Evolutionary conservation across 441 rosid species (phyloP), one percentile per base, ranked within the genome.

Genomic region (Biscutella laevigata): DNA sequence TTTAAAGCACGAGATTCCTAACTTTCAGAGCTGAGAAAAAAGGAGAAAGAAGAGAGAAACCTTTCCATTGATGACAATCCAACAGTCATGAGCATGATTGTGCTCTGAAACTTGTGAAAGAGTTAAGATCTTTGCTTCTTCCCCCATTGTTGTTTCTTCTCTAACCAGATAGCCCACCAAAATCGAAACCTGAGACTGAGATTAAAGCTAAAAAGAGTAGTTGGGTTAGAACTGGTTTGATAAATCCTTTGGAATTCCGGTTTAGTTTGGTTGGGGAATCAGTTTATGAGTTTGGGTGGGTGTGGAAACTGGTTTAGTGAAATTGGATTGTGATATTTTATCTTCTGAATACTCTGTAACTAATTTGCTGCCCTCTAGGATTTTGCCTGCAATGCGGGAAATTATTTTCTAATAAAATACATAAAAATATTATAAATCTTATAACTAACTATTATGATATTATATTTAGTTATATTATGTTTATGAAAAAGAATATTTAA

Each of bases 21-120:
- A 17, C n/a, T 13, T 42, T 16, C 1, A 33, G 30, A 48, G 13
- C 3, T 33, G 33, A 58, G 53, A n/a, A 41, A 28, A n/a, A 57
- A 44, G n/a, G 38, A 59, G 28, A 45, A 44, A 37, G 19, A 53
- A 63, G 22, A 8, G 27, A 33, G 26, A 4, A 27, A 83, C 89
- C 89, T 86, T 83, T 74, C 81, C 89, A 61, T 57, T 61, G 69
- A 86, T 74, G 73, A 74, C 35, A 49, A 83, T 71, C 95, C 92
- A 86, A 53, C 95, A 83, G 29, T 81, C 95, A 14, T 78, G 63
- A 51, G 73, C 44, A 4, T 38, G 65, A 61, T 77, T 74, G 70
- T 79, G 92, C 64, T 69, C 67, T 13, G 92, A 74, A 32, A 83
- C 91, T 62, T 83, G 59, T 19, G 83, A 74, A 64, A 86, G 71